Evolutionary conservation across 169 alveolate species (phyloP), one percentile per base, ranked within the genome.

Genomic region (Plasmodium reichenowi): DNA sequence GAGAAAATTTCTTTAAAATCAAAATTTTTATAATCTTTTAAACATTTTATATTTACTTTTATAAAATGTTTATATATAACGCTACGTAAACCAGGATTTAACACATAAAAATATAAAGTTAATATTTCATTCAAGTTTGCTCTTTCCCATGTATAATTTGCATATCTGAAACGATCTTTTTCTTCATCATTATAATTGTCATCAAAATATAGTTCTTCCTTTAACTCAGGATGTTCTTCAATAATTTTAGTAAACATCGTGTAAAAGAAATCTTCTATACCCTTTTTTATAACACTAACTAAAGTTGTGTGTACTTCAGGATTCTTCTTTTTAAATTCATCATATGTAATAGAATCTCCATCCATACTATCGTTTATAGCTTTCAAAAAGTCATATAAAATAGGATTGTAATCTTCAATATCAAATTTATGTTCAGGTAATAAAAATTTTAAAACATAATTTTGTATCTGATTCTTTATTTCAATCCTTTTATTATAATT

Each of bases 251-350:
- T 17, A 45, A 83, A 26, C 5, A 54, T 7, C 1, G 38, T 52
- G 17, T 56, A 12, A 2, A 83, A 12, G 59, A 83, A 83, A 20
- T 56, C 91, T 22, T 70, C 45, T 0, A 83, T 7, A 13, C 91
- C 74, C n/a, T 70, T 68, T 62, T 59, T 83, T 0, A 83, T 5
- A 43, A 66, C 72, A 12, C 17, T 4, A 2, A 58, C 9, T 13
- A 83, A 17, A 12, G 26, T 32, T 2, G 52, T 52, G 10, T 59
- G 8, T 38, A 70, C 56, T 20, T 67, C 56, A 0, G 48, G 1
- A 17, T 54, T 56, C n/a, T 83, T 73, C 10, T 70, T 68, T 56
- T 68, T 83, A 68, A 83, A 83, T 5, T 13, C 2, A 56, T 83
- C 67, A 29, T 83, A 83, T 15, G 56, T 12, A 12, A 7, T 8